phyloP scores from a whole-genome alignment of 139 green algal genomes.

The Desmodesmus armatus region DNA sequence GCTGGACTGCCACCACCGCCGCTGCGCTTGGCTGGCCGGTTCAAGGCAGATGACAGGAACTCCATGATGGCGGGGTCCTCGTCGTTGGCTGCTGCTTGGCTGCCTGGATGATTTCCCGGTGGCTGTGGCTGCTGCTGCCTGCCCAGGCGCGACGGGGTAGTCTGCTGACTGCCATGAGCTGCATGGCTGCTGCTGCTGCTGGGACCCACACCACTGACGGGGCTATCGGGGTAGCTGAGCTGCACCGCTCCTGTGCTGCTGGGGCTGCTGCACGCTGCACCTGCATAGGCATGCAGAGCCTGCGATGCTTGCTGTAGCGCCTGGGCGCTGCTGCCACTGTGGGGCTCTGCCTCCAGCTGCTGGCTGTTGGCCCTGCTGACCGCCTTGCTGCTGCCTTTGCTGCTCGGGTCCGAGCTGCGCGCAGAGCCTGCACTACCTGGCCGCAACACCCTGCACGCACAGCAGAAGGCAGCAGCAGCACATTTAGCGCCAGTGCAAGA shows the following conservation, averaged over 20 bases:
- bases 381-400: not conserved
- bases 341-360: not conserved
- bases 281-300: not conserved
- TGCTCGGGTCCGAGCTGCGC: too few species aligned
- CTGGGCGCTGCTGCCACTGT: not conserved
- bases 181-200: constrained; percentile 24
- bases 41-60: constrained; percentile 29
- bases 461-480: too few species aligned
- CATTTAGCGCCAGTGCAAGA: too few species aligned
- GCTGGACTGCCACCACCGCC: too few species aligned
- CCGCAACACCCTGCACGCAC: too few species aligned
- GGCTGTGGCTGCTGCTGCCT: not conserved
- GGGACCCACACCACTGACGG: not conserved
- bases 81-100: constrained; percentile 4
- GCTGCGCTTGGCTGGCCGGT: not conserved
- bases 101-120: constrained; percentile 9
- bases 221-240: too few species aligned
- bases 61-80: constrained; percentile 42
- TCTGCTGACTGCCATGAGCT: not conserved
- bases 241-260: not conserved
- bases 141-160: not conserved
- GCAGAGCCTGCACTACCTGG: too few species aligned
- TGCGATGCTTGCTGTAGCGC: not conserved
- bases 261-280: not conserved
- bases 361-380: not conserved